Evolutionary conservation across 2,329 filamentous ascomycete genomes (phyloP).

Genomic region (Trichoderma atrobrunneum): DNA sequence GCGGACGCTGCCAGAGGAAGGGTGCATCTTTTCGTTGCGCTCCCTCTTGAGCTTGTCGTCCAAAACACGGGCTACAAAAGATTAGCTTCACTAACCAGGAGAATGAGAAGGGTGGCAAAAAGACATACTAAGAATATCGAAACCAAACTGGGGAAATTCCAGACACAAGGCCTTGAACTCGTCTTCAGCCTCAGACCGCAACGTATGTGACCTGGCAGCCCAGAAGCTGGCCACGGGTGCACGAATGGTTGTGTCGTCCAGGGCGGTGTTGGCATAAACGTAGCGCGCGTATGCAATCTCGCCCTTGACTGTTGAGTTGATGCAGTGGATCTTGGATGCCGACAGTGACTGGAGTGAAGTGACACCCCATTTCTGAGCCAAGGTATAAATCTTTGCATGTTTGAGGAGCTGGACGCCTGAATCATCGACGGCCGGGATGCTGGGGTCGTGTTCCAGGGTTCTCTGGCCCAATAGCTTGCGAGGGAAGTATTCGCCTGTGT

Average conservation of each 20-base stretch:
- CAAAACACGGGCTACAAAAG: conserved; percentile 54
- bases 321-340: conserved; percentile 87
- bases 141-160: conserved; percentile 88
- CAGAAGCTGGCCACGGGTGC: conserved; percentile 87
- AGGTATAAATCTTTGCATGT: conserved; percentile 85
- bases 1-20: conserved; percentile 47
- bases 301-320: conserved; percentile 81
- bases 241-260: conserved; percentile 70
- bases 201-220: conserved; percentile 74
- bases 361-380: conserved; percentile 75
- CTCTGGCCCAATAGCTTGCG: conserved; percentile 61
- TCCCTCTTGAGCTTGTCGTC: conserved; percentile 66
- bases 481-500: conserved; percentile 64
- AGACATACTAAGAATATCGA: conserved; percentile 77
- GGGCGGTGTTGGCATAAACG: conserved; percentile 73
- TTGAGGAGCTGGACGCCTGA: conserved; percentile 80
- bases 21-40: conserved; percentile 58
- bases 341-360: conserved; percentile 69
- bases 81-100: conserved; percentile 19
- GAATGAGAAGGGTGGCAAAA: not conserved
- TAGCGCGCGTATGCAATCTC: conserved; percentile 91
- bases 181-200: conserved; percentile 80
- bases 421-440: conserved; percentile 65
- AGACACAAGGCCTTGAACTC: conserved; percentile 84
- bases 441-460: conserved; percentile 66